Evolutionary conservation across 2,329 filamentous ascomycete species (phyloP).

Genomic region (Clonostachys sp.): DNA sequence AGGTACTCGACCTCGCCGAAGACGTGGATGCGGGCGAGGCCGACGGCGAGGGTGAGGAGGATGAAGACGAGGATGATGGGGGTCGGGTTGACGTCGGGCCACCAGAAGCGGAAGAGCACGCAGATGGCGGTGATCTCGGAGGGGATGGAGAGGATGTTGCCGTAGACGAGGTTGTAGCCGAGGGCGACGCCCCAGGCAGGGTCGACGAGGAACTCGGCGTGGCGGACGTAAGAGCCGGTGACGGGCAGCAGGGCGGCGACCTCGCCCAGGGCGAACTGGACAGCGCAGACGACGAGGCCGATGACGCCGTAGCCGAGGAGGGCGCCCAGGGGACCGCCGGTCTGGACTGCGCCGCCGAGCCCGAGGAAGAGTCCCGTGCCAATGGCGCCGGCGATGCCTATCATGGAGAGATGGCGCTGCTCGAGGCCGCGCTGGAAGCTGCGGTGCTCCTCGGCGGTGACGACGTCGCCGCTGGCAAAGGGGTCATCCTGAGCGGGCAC

Average conservation of each 20-base stretch:
- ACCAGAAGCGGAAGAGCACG: slow-evolving; percentile 61
- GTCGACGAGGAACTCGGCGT: slow-evolving; percentile 56
- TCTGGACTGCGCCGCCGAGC: slow-evolving; percentile 47
- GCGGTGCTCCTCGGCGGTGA: slow-evolving; percentile 42
- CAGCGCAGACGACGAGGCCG: slow-evolving; percentile 50
- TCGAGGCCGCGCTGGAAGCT: slow-evolving; percentile 16
- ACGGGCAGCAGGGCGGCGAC: slow-evolving; percentile 56
- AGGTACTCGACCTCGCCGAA: slow-evolving; percentile 55
- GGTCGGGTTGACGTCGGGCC: slow-evolving; percentile 50
- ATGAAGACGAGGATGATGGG: slow-evolving; percentile 47
- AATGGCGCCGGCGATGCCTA: slow-evolving; percentile 57
- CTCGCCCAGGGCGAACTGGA: slow-evolving; percentile 56
- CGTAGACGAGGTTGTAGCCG: slow-evolving; percentile 51
- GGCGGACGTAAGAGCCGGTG: slow-evolving; percentile 58
- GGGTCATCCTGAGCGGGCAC: too few species aligned
- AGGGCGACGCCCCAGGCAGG: slow-evolving; percentile 53
- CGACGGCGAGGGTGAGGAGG: slow-evolving; percentile 48
- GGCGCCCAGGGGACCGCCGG: slow-evolving; percentile 41
- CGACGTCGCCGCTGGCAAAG: slow-evolving; percentile 31
- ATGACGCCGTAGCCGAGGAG: slow-evolving; percentile 50
- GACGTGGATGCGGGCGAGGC: slow-evolving; percentile 52
- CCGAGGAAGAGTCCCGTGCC: slow-evolving; percentile 58
- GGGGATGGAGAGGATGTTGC: slow-evolving; percentile 47
- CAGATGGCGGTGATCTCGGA: slow-evolving; percentile 60
- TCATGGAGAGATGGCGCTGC: slow-evolving; percentile 44